A percentile compares a stretch with the other conserved stretches of the same genome.
Evolutionary conservation across 192 early-diverging fungal genomes (phyloP).

Genomic region (Phycomyces blakesleeanus): DNA sequence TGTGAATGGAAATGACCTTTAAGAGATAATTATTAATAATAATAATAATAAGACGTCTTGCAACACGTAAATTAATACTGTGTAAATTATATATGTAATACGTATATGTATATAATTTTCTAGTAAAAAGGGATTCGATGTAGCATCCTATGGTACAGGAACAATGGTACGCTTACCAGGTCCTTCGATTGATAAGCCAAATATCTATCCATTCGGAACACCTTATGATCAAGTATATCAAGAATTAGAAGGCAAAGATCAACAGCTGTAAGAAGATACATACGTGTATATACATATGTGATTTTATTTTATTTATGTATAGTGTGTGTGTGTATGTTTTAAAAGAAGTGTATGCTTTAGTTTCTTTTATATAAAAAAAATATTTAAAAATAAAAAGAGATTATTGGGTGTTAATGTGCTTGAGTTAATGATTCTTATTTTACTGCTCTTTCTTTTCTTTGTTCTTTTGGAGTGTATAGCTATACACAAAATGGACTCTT

Average conservation of each 20-base stretch:
- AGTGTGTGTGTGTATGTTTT: too few species aligned
- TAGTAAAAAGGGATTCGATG: conserved; percentile 72
- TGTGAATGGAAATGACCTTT: too few species aligned
- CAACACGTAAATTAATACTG: too few species aligned
- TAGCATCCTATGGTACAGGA: conserved; percentile 89
- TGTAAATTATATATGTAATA: too few species aligned
- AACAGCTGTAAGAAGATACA: conserved; percentile 48
- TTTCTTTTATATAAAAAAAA: background rate
- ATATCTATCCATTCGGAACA: conserved; percentile 90
- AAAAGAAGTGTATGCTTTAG: too few species aligned
- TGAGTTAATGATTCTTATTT: background rate
- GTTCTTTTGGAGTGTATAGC: conserved; percentile 37
- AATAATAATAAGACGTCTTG: too few species aligned
- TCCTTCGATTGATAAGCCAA: conserved; percentile 79
- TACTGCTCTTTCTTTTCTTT: too few species aligned
- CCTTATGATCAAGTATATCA: conserved; percentile 87
- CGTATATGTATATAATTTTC: too few species aligned
- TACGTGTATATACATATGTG: too few species aligned
- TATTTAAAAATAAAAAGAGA: too few species aligned
- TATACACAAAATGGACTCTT: conserved; percentile 88
- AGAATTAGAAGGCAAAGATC: conserved; percentile 73
- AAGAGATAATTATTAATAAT: too few species aligned
- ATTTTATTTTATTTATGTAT: too few species aligned
- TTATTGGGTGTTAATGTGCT: background rate
- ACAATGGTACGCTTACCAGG: conserved; percentile 86